These are phyloP conservation scores for Thelonectria rubi DNA, from an alignment of 2,329 filamentous ascomycete species.

Conservation along the genomic window DNA sequence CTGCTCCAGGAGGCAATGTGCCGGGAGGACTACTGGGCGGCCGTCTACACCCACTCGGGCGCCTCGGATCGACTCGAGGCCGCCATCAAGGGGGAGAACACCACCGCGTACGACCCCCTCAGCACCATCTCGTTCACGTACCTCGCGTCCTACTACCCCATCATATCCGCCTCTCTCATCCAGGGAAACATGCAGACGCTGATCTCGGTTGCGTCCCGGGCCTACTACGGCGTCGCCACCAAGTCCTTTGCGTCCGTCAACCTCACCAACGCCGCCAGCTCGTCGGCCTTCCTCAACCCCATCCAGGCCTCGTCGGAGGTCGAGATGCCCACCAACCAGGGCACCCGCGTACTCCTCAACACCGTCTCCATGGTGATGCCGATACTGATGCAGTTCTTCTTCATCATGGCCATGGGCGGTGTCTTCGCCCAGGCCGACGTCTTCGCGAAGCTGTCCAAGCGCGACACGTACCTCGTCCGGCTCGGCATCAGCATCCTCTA, in stretches of 20 bases:
- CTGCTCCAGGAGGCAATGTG: slow-evolving; percentile 49
- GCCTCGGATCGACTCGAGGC: slow-evolving; percentile 45
- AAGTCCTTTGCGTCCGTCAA: slow-evolving; percentile 35
- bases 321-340: slow-evolving; percentile 48
- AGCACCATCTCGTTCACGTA: slow-evolving; percentile 48
- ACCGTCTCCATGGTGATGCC: slow-evolving; percentile 51
- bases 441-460: slow-evolving; percentile 34
- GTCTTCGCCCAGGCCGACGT: slow-evolving; percentile 25
- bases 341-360: slow-evolving; percentile 48
- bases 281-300: slow-evolving; percentile 48
- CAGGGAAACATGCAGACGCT: slow-evolving; percentile 43
- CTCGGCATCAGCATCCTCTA: slow-evolving; percentile 44
- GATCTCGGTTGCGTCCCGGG: slow-evolving; percentile 36
- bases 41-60: slow-evolving; percentile 45
- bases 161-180: slow-evolving; percentile 43
- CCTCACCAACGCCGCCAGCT: slow-evolving; percentile 36
- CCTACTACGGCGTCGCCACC: slow-evolving; percentile 40
- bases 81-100: slow-evolving; percentile 39
- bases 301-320: slow-evolving; percentile 42
- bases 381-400: slow-evolving; percentile 46
- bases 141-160: slow-evolving; percentile 49
- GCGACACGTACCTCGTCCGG: slow-evolving; percentile 40
- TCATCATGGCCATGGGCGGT: slow-evolving; percentile 40
- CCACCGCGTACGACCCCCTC: slow-evolving; percentile 45
- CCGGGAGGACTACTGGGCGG: slow-evolving; percentile 49